phyloP scores from a whole-genome alignment of 73 alveolate genomes.

The Loxodes magnus region DNA sequence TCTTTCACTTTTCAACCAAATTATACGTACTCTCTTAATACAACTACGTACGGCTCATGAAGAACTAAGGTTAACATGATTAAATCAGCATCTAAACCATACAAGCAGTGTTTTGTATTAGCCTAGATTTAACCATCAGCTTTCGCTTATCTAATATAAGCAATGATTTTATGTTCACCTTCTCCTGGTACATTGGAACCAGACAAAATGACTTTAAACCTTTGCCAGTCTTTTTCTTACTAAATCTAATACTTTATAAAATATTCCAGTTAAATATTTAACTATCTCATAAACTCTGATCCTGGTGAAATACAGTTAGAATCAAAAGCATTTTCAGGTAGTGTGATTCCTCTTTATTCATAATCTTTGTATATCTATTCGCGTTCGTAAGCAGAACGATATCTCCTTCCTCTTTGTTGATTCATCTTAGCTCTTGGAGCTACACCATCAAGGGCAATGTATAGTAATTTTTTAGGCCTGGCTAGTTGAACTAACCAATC shows the following conservation, averaged over 20 bases:
- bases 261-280: slow-evolving; percentile 65
- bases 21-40: slow-evolving; percentile 86
- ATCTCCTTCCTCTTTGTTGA: slow-evolving; percentile 92
- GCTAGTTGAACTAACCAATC: slow-evolving; percentile 68
- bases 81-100: slow-evolving; percentile 98
- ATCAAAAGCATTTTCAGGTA: slow-evolving; percentile 54
- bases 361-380: slow-evolving; percentile 37
- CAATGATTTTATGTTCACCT: slow-evolving; percentile 97
- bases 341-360: slow-evolving; percentile 38
- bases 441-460: slow-evolving; percentile 93
- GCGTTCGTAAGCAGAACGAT: slow-evolving; percentile 65
- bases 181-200: slow-evolving; percentile 98
- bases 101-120: slow-evolving; percentile 84
- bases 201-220: slow-evolving; percentile 70
- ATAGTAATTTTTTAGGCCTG: slow-evolving; percentile 77
- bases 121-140: slow-evolving; percentile 67
- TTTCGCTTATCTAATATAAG: slow-evolving; percentile 64
- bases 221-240: slow-evolving; percentile 65
- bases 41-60: slow-evolving; percentile 82
- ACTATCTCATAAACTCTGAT: slow-evolving; percentile 89
- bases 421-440: slow-evolving; percentile 99
- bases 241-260: slow-evolving; percentile 69
- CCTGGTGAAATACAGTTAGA: slow-evolving; percentile 94
- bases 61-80: slow-evolving; percentile 89
- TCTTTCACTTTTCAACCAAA: too few species aligned